These are phyloP conservation scores for Scedosporium dehoogii DNA, from an alignment of 2,329 filamentous ascomycete species.

Conservation along the genomic window DNA sequence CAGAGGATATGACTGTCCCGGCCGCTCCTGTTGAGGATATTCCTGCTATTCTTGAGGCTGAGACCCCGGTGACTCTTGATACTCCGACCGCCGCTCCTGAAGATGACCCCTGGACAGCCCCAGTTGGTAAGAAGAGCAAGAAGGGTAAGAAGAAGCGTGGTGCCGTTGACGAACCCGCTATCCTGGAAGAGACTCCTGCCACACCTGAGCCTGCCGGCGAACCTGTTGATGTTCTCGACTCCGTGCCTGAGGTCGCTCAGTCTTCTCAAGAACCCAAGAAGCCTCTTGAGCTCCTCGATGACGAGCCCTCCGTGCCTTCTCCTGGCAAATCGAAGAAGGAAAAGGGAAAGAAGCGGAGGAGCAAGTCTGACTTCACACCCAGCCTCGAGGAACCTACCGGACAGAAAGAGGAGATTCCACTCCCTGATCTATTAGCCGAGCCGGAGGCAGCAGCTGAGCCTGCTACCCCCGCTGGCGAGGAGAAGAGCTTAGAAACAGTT, in stretches of 20 bases:
- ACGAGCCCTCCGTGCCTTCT: background rate
- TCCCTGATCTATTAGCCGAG: background rate
- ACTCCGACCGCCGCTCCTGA: constrained; percentile 3
- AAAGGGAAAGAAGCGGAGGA: background rate
- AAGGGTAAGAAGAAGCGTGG: constrained; percentile 21
- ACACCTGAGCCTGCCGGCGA: background rate
- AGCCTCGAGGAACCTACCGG: background rate
- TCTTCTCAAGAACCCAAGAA: background rate
- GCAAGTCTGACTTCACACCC: background rate
- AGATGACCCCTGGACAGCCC: background rate
- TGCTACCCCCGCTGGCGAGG: background rate
- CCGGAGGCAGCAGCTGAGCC: background rate
- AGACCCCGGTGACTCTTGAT: background rate
- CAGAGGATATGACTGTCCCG: background rate
- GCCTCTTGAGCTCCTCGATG: background rate
- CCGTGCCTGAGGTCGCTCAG: background rate
- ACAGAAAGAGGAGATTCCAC: background rate
- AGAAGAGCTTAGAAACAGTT: background rate
- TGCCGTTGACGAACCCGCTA: background rate
- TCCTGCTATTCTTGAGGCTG: background rate
- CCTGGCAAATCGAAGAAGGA: background rate
- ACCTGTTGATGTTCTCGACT: background rate
- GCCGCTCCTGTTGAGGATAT: background rate
- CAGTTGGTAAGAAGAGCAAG: constrained; percentile 17
- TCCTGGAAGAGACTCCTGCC: background rate